These are phyloP conservation scores for Aspergillus eucalypticola DNA, from an alignment of 2,329 filamentous ascomycete species.

Conservation along the genomic window DNA sequence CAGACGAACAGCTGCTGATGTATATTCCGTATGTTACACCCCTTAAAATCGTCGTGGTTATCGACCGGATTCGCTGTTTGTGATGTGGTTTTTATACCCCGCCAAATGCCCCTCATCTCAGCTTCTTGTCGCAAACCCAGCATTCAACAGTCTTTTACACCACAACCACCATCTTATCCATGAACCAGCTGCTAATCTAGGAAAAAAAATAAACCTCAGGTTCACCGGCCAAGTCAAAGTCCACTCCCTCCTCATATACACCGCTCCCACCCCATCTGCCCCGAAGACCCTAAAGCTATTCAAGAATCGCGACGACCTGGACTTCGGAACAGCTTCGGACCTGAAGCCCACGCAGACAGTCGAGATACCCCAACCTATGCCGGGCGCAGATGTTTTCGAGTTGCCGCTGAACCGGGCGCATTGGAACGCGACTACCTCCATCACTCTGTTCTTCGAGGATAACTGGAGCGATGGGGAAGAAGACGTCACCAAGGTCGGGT, in stretches of 20 bases:
- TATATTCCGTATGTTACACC: constrained; percentile 71
- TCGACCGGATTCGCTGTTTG: neutral
- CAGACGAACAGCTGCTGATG: constrained; percentile 92
- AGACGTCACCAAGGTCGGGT: constrained; percentile 75
- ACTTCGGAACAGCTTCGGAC: constrained; percentile 76
- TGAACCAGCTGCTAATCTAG: neutral
- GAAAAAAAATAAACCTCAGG: constrained; percentile 48
- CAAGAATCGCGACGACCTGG: constrained; percentile 81
- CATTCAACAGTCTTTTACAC: neutral
- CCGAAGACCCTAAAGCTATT: constrained; percentile 84
- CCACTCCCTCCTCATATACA: constrained; percentile 83
- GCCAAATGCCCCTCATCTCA: constrained; percentile 29
- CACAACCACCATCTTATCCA: neutral
- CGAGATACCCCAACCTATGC: constrained; percentile 70
- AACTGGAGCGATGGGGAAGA: constrained; percentile 83
- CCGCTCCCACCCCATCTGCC: constrained; percentile 67
- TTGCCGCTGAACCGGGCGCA: constrained; percentile 82
- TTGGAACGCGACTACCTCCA: constrained; percentile 80
- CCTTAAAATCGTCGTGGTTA: neutral
- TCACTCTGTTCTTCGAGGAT: constrained; percentile 87
- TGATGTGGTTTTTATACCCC: constrained; percentile 21
- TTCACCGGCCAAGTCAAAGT: constrained; percentile 94
- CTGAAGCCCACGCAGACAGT: constrained; percentile 71
- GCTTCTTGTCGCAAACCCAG: neutral
- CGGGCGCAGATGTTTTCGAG: constrained; percentile 70